A percentile compares a stretch with the other conserved stretches of the same genome.
Conservation (phyloP, 805 yeast genomes). For the Suhomyces kilbournensis region DNA sequence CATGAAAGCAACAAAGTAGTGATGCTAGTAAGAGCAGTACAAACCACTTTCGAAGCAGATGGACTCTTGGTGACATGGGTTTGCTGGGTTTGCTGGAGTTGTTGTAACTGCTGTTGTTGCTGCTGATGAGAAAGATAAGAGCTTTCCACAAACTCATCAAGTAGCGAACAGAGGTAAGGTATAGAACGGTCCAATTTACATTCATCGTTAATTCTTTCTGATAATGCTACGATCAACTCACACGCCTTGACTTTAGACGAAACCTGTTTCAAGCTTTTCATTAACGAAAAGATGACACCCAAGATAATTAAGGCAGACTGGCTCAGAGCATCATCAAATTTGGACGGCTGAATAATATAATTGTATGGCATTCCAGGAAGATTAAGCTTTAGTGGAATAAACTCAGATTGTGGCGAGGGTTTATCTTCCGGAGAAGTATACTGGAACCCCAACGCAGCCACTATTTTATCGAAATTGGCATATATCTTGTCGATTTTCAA, state of each 20-base stretch:
- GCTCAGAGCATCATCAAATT: conserved; percentile 24
- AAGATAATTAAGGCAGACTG: conserved; percentile 58
- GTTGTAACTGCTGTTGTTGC: background rate
- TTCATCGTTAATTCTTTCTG: conserved; percentile 77
- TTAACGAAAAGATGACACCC: conserved; percentile 54
- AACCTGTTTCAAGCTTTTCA: conserved; percentile 60
- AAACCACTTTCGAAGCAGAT: conserved; percentile 56
- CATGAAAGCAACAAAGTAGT: conserved; percentile 68
- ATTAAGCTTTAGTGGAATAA: conserved; percentile 41
- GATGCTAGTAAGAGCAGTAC: conserved; percentile 59
- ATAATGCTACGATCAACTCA: conserved; percentile 69
- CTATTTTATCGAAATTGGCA: conserved; percentile 51
- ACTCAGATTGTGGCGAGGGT: background rate
- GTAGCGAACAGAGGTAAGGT: conserved; percentile 71
- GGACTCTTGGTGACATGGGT: background rate
- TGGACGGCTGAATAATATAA: conserved; percentile 38
- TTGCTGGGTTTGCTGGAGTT: background rate
- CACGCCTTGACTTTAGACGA: conserved; percentile 64
- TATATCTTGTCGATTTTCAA: conserved; percentile 59
- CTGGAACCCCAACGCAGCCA: conserved; percentile 20
- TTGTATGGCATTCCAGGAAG: conserved; percentile 49
- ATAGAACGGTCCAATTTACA: conserved; percentile 80
- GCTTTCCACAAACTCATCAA: conserved; percentile 53
- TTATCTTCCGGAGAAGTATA: conserved; percentile 11
- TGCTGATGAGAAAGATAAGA: background rate